Conservation (phyloP, 176 grass and related monocot genomes). For the Chloris gayana region DNA sequence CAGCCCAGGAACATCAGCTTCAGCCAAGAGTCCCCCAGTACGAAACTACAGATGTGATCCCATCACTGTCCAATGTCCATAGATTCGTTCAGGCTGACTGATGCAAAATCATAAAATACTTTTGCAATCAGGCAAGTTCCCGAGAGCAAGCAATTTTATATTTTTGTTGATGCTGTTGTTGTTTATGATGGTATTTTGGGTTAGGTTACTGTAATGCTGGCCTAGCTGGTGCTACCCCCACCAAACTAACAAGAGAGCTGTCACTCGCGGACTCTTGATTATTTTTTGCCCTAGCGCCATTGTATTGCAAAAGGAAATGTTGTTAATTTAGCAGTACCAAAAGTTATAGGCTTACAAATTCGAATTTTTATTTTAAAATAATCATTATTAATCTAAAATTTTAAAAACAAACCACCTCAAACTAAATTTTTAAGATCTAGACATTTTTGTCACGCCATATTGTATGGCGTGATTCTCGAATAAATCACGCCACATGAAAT, state of each 20-base stretch:
- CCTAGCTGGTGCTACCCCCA: slow-evolving; percentile 49
- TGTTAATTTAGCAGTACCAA: slow-evolving; percentile 45
- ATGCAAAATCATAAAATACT: slow-evolving; percentile 39
- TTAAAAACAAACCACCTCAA: too few relatives aligned
- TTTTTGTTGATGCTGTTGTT: slow-evolving; percentile 42
- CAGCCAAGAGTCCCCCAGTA: slow-evolving; percentile 52
- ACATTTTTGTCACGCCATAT: too few relatives aligned
- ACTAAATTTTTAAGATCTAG: too few relatives aligned
- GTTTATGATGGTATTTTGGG: slow-evolving; percentile 41
- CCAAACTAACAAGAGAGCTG: slow-evolving; percentile 70
- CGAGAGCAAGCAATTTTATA: slow-evolving; percentile 30
- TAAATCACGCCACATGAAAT: too few relatives aligned
- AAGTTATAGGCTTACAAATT: slow-evolving; percentile 59
- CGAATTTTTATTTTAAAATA: too few relatives aligned
- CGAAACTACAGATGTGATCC: slow-evolving; percentile 53
- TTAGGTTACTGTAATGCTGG: slow-evolving; percentile 46
- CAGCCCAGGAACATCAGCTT: slow-evolving; percentile 63
- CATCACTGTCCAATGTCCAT: slow-evolving; percentile 41
- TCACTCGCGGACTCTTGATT: slow-evolving; percentile 64
- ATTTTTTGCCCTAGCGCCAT: slow-evolving; percentile 52
- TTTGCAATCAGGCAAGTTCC: slow-evolving; percentile 40
- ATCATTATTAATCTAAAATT: too few relatives aligned
- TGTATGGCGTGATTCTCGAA: too few relatives aligned
- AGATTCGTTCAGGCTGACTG: slow-evolving; percentile 43
- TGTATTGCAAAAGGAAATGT: slow-evolving; percentile 55